Evolutionary conservation across 352 stramenopile species (phyloP), one percentile per base, ranked within the genome.

Genomic region (Phytopythium sindhum): DNA sequence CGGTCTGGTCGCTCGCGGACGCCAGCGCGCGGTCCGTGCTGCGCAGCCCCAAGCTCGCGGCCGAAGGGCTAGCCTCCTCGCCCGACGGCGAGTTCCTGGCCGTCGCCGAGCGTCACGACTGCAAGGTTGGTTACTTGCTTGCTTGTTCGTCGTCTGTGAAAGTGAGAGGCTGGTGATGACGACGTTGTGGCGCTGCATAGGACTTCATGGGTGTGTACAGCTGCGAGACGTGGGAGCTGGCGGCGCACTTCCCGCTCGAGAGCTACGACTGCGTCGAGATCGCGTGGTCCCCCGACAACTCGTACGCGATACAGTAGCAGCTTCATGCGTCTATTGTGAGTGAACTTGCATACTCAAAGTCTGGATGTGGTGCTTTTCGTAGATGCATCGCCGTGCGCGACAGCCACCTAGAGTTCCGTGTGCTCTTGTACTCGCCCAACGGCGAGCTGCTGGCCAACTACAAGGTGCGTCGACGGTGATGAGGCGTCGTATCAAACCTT

Each of bases 231-330:
- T 95, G 86, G 86, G 83, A 93, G 35, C 65, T 93, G 7, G 77
- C 81, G 4, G 59, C 72, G 0, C 86, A 93, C 60, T 95, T 93
- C 58, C 50, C 82, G 2, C 58, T 90, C 15, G 82, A 91, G 24
- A 93, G 81, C 63, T 95, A 95, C 65, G 86, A 95, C 68, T 90
- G 84, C 37, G 77, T 83, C 2, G 79, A 95, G 68, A 69, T 95
- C 37, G 23, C 33, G 37, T 95, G 82, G 84, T 84, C 82, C 0
- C 73, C 83, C 5, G 84, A 92, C 45, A 81, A 89, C 61, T 77
- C 75, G 82, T 91, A 78, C 61, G 75, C 21, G 23, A 39, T 48
- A 11, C 15, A 33, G 11, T 2, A 37, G 4, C 14, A 11, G 7
- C 42, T 0, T 26, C 15, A n/a, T 35, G 39, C 4, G 28, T 3